These are phyloP conservation scores for Mrakia frigida DNA, from an alignment of 768 basidiomycete genomes.

Conservation along the genomic window DNA sequence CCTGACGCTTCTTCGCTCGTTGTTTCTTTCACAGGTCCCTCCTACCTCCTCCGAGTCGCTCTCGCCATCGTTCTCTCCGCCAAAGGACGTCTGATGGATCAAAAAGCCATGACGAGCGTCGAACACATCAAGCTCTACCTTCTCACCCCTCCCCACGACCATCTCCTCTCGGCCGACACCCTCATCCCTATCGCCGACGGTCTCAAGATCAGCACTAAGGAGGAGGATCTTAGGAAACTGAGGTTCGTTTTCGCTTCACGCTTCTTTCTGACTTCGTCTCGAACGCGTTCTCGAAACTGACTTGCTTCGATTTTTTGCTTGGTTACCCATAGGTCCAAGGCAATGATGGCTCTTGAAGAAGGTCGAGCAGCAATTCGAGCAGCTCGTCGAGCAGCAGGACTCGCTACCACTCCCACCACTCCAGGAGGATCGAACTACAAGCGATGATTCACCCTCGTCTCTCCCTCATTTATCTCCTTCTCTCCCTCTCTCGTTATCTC, in stretches of 20 bases:
- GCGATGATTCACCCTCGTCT: neutral
- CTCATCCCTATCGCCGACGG: constrained; percentile 17
- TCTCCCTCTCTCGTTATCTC: neutral
- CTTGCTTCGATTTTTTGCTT: neutral
- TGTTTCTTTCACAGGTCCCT: constrained; percentile 15
- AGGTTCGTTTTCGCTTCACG: neutral
- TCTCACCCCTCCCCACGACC: constrained; percentile 12
- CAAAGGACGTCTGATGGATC: constrained; percentile 11
- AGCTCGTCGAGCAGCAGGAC: neutral
- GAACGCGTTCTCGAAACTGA: no score
- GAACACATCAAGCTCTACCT: constrained; percentile 21
- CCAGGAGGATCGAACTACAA: neutral
- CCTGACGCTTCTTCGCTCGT: neutral
- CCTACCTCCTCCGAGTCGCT: constrained; percentile 27
- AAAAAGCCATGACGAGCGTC: neutral
- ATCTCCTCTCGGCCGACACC: constrained; percentile 17
- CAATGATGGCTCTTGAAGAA: constrained; percentile 14
- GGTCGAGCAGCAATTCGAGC: neutral
- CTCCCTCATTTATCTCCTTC: neutral
- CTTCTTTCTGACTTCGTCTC: neutral
- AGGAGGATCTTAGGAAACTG: constrained; percentile 24
- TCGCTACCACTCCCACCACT: neutral
- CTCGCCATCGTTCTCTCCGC: constrained; percentile 21
- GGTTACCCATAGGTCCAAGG: neutral
- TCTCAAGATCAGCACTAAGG: constrained; percentile 20